Percentiles rank a stretch among this genome's conserved stretches.
phyloP scores from a whole-genome alignment of 352 stramenopile genomes.

The Globisporangium acanthophoron region DNA sequence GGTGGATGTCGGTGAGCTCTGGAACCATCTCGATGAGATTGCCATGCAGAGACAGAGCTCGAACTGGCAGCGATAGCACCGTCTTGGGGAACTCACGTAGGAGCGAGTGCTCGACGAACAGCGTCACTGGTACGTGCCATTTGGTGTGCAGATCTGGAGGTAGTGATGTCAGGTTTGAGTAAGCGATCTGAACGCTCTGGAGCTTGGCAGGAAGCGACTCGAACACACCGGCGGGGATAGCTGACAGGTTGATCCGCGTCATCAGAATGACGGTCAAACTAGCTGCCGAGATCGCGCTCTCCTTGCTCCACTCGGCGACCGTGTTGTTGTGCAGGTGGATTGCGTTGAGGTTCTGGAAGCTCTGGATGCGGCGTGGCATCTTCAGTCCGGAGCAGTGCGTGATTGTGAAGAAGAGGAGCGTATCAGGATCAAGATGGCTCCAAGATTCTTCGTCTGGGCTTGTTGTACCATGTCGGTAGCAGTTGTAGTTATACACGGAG shows the following conservation, averaged over 20 bases:
- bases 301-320: constrained; percentile 9
- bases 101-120: too few relatives aligned
- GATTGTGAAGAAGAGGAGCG: constrained; percentile 12
- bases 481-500: constrained; percentile 11
- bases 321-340: constrained; percentile 28
- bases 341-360: constrained; percentile 19
- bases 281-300: background rate
- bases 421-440: constrained; percentile 6
- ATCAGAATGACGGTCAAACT: constrained; percentile 3
- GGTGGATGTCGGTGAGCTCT: constrained; percentile 5
- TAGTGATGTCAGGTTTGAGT: constrained; percentile 18
- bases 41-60: too few relatives aligned
- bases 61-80: too few relatives aligned
- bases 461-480: constrained; percentile 3
- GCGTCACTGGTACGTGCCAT: too few relatives aligned
- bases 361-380: constrained; percentile 11
- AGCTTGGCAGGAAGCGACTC: constrained; percentile 4
- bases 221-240: background rate
- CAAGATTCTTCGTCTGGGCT: constrained; percentile 2
- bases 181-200: constrained; percentile 18
- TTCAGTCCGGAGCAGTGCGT: constrained; percentile 17
- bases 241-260: constrained; percentile 5
- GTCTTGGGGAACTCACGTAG: too few relatives aligned
- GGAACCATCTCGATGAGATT: too few relatives aligned
- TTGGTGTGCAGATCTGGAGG: too few relatives aligned